Conservation (phyloP, 2,329 filamentous ascomycete species). For the Exophiala oligosperma region DNA sequence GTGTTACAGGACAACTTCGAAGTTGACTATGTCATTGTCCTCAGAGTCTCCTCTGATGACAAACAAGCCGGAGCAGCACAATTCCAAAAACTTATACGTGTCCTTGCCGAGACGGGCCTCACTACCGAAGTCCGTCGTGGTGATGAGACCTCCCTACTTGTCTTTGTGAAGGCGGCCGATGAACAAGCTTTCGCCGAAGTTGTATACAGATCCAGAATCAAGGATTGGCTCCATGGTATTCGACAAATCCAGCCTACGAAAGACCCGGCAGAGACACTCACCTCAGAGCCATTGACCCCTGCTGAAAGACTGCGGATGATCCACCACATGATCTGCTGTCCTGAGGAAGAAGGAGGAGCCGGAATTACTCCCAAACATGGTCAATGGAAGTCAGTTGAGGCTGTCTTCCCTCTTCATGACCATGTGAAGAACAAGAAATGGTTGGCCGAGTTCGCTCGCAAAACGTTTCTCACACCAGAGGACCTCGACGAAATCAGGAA, state of each 20-base stretch:
- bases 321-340: constrained; percentile 78
- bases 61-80: constrained; percentile 68
- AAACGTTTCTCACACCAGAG: constrained; percentile 64
- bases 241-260: constrained; percentile 73
- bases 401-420: constrained; percentile 79
- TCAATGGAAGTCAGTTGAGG: constrained; percentile 70
- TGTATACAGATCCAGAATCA: constrained; percentile 82
- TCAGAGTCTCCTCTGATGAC: constrained; percentile 70
- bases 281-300: constrained; percentile 76
- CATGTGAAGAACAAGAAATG: constrained; percentile 72
- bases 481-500: constrained; percentile 75
- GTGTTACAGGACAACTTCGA: constrained; percentile 54
- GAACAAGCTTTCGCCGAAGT: constrained; percentile 73
- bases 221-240: constrained; percentile 92
- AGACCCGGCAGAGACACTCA: constrained; percentile 67
- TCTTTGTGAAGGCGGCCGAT: constrained; percentile 81
- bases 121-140: constrained; percentile 84
- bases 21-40: constrained; percentile 87
- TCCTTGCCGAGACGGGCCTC: constrained; percentile 76
- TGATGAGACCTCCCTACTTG: constrained; percentile 69
- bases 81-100: constrained; percentile 75
- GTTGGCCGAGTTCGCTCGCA: constrained; percentile 72
- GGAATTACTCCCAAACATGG: constrained; percentile 70
- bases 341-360: constrained; percentile 72
- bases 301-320: constrained; percentile 86